Evolutionary conservation across 2,329 filamentous ascomycete species (phyloP).

Genomic region (Rosellinia necatrix): DNA sequence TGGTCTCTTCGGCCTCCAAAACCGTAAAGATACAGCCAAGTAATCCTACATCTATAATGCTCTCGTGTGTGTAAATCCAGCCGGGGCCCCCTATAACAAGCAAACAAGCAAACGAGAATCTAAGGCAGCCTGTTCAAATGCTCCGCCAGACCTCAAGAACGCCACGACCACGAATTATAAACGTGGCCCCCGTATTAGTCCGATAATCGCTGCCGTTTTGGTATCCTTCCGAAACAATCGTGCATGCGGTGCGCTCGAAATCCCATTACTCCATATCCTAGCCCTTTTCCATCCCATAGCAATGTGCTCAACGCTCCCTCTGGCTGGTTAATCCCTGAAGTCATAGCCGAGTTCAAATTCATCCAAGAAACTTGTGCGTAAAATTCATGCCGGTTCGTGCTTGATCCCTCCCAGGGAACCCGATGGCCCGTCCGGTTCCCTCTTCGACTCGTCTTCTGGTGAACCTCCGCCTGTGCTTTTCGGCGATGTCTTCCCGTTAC

Average conservation of each 20-base stretch:
- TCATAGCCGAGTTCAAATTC: neutral
- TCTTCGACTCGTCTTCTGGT: constrained; percentile 32
- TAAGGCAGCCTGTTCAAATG: constrained; percentile 21
- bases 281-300: constrained; percentile 19
- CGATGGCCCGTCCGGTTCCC: constrained; percentile 25
- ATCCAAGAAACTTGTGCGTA: neutral
- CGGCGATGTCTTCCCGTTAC: constrained; percentile 37
- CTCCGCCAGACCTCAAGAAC: constrained; percentile 21
- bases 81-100: constrained; percentile 6
- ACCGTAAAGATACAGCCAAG: neutral
- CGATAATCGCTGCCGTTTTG: constrained; percentile 22
- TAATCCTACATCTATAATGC: constrained; percentile 24
- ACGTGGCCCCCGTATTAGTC: constrained; percentile 19
- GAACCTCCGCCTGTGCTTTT: constrained; percentile 30
- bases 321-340: neutral
- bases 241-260: constrained; percentile 13
- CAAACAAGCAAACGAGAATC: constrained; percentile 18
- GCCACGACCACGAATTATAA: constrained; percentile 17
- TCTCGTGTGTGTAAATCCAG: constrained; percentile 4
- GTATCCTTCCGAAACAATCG: constrained; percentile 25
- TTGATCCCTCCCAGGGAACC: constrained; percentile 24
- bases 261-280: constrained; percentile 18
- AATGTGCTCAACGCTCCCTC: constrained; percentile 8
- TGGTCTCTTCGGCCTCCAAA: constrained; percentile 2
- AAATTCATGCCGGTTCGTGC: constrained; percentile 25